These are phyloP conservation scores for Hypomyces perniciosus DNA, from an alignment of 2,329 filamentous ascomycete genomes.

Conservation along the genomic window DNA sequence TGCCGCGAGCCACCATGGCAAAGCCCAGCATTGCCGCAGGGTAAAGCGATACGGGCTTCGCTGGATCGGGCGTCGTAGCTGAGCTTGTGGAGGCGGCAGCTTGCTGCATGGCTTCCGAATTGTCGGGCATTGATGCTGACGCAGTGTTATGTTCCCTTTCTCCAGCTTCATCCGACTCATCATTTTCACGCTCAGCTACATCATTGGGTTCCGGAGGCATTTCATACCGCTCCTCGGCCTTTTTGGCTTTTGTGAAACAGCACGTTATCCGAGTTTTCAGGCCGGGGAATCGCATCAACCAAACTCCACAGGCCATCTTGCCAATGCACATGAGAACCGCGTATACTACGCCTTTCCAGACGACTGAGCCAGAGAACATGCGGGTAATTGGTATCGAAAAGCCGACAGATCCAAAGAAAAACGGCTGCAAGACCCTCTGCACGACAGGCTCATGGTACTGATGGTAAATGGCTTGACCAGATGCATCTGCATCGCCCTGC, in stretches of 20 bases:
- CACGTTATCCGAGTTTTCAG: no score
- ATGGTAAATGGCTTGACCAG: slow-evolving; percentile 27
- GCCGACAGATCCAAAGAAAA: slow-evolving; percentile 72
- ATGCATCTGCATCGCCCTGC: not conserved
- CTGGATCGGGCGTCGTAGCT: not conserved
- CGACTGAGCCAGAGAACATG: slow-evolving; percentile 56
- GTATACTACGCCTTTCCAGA: slow-evolving; percentile 72
- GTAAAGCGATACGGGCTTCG: slow-evolving; percentile 1
- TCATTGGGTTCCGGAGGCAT: no score
- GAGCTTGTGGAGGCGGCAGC: not conserved
- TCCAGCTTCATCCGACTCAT: no score
- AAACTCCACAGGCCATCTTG: slow-evolving; percentile 56
- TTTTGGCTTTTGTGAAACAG: no score
- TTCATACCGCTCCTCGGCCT: no score
- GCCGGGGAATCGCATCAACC: slow-evolving; percentile 37
- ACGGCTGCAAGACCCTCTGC: slow-evolving; percentile 54
- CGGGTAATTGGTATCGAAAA: slow-evolving; percentile 70
- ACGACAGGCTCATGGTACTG: slow-evolving; percentile 35
- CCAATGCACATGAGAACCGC: slow-evolving; percentile 61
- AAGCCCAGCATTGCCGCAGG: slow-evolving; percentile 8
- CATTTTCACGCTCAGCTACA: no score
- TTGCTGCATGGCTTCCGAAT: not conserved
- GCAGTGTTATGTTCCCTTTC: not conserved
- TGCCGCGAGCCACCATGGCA: slow-evolving; percentile 4
- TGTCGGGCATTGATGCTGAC: not conserved